These are phyloP conservation scores for Syzygium aromaticum DNA, from an alignment of 345 rosid genomes.

Conservation along the genomic window DNA sequence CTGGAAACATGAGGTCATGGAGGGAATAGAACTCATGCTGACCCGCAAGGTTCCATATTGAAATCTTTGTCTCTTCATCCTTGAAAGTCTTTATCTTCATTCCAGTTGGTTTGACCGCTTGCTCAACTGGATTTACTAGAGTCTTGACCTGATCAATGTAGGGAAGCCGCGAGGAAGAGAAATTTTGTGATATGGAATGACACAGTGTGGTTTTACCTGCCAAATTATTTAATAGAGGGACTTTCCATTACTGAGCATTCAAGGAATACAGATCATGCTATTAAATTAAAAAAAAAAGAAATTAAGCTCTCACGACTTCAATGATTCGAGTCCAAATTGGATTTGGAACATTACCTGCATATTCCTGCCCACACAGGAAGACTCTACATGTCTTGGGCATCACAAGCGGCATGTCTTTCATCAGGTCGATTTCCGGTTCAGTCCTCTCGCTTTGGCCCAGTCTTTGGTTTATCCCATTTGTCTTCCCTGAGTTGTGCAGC, in stretches of 20 bases:
- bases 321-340: not conserved
- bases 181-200: constrained; percentile 60
- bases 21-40: constrained; percentile 83
- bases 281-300: not conserved
- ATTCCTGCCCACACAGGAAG: constrained; percentile 93
- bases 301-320: not conserved
- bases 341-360: constrained; percentile 43
- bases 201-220: constrained; percentile 79
- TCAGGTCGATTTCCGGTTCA: constrained; percentile 47
- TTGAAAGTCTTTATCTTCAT: constrained; percentile 76
- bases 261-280: not conserved
- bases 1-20: constrained; percentile 93
- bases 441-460: constrained; percentile 60
- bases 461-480: constrained; percentile 61
- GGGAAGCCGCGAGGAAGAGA: constrained; percentile 59
- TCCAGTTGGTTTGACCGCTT: constrained; percentile 71
- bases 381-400: constrained; percentile 79
- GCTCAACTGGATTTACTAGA: constrained; percentile 77
- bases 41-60: constrained; percentile 86
- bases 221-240: not conserved
- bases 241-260: not conserved
- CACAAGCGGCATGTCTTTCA: constrained; percentile 80
- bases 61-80: constrained; percentile 81
- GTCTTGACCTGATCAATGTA: constrained; percentile 75
- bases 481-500: constrained; percentile 57